Evolutionary conservation across 371 early-diverging fungal species (phyloP), one percentile per base, ranked within the genome.

Genomic region (Syncephalastrum contaminatum): DNA sequence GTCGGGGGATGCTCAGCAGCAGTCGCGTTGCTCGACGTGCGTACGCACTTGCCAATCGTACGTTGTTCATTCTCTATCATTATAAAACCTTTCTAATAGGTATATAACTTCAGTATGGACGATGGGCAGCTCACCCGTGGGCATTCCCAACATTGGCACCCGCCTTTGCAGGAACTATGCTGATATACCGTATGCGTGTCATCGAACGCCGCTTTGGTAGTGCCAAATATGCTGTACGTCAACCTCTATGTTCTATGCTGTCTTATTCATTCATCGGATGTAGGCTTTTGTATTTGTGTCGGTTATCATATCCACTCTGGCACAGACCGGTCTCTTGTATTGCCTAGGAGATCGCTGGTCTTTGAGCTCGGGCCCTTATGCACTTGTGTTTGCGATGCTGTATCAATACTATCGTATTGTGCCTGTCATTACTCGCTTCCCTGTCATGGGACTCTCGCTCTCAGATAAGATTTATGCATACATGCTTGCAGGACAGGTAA

Each of bases 191-290:
- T 16, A 73, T 88, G 61, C 82, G 90, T 21, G 70, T 84, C 18
- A 75, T 89, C 30, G 91, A 91, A 62, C 86, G 90, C 42, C 86
- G 82, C 20, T 89, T 81, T 73, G 88, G 89, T 15, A 78, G 84
- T 21, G 61, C 75, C 15, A 89, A 89, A 69, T 91, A 84, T 63
- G 79, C 73, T 36, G 86, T 80, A 83, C 48, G 66, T 53, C 10
- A 4, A 7, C 14, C 15, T 48, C 1, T 5, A 18, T 48, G 22
- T 2, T 43, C n/a, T 10, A 14, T 43, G 1, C 8, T 5, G 14
- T 25, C n/a, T 53, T n/a, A n/a, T n/a, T n/a, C n/a, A 40, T 8
- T 25, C 30, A 7, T 30, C 7, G 20, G 18, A 14, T 51, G 7
- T 54, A 86, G 86, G 80, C 89, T 0, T 87, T 88, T 56, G 53